Evolutionary conservation across 805 yeast species (phyloP), one percentile per base, ranked within the genome.

Genomic region (Saturnispora sanitii): DNA sequence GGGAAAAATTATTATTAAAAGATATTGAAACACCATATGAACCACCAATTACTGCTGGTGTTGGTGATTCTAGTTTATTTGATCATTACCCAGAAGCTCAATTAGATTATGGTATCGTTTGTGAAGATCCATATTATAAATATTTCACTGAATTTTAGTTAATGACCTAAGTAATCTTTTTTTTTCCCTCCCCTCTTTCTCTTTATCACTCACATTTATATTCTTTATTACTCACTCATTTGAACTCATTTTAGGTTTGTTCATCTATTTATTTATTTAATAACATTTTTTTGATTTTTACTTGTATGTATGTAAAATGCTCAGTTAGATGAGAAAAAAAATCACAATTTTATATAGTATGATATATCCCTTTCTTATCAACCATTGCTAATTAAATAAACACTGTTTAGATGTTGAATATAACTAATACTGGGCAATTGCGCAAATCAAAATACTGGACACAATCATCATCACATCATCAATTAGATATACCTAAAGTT

Each of bases 61-160:
- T 74, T n/a, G 80, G 80, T 36, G 80, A 75, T 50, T 68, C 77
- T 6, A 70, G 77, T 4, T 67, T 71, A 43, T 79, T 77, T 46
- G 88, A 81, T 54, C 69, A 77, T 46, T 81, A 81, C 51, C 85
- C 87, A 0, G 88, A 81, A 56, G 94, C 86, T 51, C 79, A 78
- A 41, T 67, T 78, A 44, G 92, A 90, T 52, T 90, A 90, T 57
- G 96, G 96, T 31, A 67, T 70, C 23, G 59, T 62, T n/a, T 82
- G 83, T 11, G 74, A 69, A 12, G 64, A 60, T 45, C 62, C 61
- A 16, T 60, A 59, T 37, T 49, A 51, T 7, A 52, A 57, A 33
- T 58, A 54, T 35, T 60, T 60, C 42, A 48, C 39, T 6, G 62
- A 59, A 34, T 60, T 60, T 39, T 60, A 44, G 35, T 15, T 7